Conservation (phyloP, 129 eudicot genomes). For the Solidago caesia region DNA sequence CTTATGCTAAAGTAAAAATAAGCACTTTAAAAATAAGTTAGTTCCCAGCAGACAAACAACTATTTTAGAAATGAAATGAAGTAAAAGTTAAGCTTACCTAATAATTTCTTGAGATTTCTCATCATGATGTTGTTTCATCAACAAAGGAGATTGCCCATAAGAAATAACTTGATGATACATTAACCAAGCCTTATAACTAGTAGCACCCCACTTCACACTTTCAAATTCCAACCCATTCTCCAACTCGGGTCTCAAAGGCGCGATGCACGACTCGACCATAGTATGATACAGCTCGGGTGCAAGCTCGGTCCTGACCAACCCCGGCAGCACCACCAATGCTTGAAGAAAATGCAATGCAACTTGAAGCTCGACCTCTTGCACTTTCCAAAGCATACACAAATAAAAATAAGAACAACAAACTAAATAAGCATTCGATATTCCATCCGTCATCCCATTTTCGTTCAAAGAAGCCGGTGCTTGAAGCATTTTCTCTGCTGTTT, state of each 20-base stretch:
- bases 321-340: conserved; percentile 58
- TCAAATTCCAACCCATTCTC: conserved; percentile 5
- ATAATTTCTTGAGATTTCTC: conserved; percentile 26
- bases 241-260: conserved; percentile 9
- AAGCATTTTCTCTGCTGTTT: conserved; percentile 52
- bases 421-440: conserved; percentile 47
- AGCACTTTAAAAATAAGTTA: no score
- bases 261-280: conserved; percentile 28
- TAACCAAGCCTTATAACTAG: conserved; percentile 66
- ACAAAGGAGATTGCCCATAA: conserved; percentile 43
- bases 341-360: conserved; percentile 72
- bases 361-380: conserved; percentile 58
- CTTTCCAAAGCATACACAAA: conserved; percentile 45
- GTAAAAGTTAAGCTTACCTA: conserved; percentile 29
- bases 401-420: conserved; percentile 61
- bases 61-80: not conserved
- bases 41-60: no score
- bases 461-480: conserved; percentile 74
- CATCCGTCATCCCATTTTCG: conserved; percentile 56
- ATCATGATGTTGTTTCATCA: conserved; percentile 16
- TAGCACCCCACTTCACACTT: conserved; percentile 51
- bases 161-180: conserved; percentile 71
- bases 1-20: no score
- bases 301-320: conserved; percentile 37
- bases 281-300: conserved; percentile 53